Evolutionary conservation across 1,284 basidiomycete genomes (phyloP).

Genomic region (Flammula alnicola): DNA sequence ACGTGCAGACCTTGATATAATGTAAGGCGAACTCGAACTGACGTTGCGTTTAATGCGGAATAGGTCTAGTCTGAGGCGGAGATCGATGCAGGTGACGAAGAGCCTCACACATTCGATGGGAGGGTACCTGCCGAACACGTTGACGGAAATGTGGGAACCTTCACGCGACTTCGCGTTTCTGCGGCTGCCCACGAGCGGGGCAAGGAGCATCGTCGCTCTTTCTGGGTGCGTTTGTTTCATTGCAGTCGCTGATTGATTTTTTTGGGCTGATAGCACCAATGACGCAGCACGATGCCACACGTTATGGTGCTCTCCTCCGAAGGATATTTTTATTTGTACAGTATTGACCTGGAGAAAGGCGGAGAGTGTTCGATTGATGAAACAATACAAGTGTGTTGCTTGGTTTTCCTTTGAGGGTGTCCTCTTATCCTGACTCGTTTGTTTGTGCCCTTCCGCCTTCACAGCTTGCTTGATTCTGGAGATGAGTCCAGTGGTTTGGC

Average conservation of each 20-base stretch:
- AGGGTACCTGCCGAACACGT: constrained; percentile 87
- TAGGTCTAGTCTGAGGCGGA: constrained; percentile 66
- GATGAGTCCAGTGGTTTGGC: constrained; percentile 8
- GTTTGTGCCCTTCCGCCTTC: too few relatives aligned
- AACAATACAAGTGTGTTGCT: constrained; percentile 76
- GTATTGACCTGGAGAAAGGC: constrained; percentile 94
- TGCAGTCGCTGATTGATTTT: neutral
- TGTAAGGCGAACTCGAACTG: neutral
- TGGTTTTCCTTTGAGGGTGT: neutral
- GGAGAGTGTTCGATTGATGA: constrained; percentile 95
- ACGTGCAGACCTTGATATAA: constrained; percentile 24
- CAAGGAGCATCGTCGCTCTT: constrained; percentile 83
- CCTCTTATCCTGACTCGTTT: neutral
- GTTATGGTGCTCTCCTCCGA: constrained; percentile 98
- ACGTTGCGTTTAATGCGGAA: neutral
- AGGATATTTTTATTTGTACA: constrained; percentile 95
- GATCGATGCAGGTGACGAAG: constrained; percentile 81
- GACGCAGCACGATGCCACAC: constrained; percentile 84
- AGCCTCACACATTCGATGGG: constrained; percentile 83
- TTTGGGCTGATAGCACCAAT: neutral
- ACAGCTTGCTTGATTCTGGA: constrained; percentile 38
- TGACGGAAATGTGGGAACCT: constrained; percentile 98
- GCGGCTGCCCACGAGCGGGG: constrained; percentile 78
- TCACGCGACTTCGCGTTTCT: constrained; percentile 94
- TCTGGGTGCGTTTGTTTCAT: constrained; percentile 58